phyloP scores from a whole-genome alignment of 768 basidiomycete genomes.

The Lentinula detonsa region DNA sequence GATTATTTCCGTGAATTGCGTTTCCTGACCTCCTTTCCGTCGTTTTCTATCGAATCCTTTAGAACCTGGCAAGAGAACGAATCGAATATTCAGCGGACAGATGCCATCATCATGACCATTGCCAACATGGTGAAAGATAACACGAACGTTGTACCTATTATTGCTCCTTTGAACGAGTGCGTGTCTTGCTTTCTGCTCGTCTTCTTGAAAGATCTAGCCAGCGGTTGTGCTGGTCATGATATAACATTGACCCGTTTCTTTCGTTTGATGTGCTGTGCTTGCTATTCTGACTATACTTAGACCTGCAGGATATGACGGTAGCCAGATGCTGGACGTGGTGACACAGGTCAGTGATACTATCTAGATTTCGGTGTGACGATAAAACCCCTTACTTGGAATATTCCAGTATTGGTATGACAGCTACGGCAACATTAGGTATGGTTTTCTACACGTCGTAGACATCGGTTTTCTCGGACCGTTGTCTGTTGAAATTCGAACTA shows the following conservation, averaged over 20 bases:
- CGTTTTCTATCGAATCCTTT: background rate
- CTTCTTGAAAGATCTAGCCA: background rate
- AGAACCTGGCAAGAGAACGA: constrained; percentile 63
- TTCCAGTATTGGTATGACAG: constrained; percentile 69
- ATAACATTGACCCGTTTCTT: too few relatives aligned
- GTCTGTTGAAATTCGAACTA: too few relatives aligned
- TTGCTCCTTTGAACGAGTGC: constrained; percentile 79
- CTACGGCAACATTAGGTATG: constrained; percentile 66
- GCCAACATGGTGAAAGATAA: constrained; percentile 56
- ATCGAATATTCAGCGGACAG: constrained; percentile 62
- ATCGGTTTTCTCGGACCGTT: too few relatives aligned
- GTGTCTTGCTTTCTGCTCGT: constrained; percentile 5
- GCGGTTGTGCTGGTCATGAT: too few relatives aligned
- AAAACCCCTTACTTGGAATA: constrained; percentile 16
- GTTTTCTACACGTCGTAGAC: background rate
- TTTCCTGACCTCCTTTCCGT: background rate
- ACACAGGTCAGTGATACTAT: background rate
- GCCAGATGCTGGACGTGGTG: constrained; percentile 29
- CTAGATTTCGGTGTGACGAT: background rate
- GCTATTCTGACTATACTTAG: background rate
- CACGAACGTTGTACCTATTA: constrained; percentile 59
- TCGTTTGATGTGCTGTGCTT: too few relatives aligned
- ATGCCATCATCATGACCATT: constrained; percentile 55
- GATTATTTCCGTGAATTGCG: background rate
- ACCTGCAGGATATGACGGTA: constrained; percentile 46